Evolutionary conservation across 352 stramenopile genomes (phyloP), one percentile per base, ranked within the genome.

Genomic region (Phytophthora citrophthora): DNA sequence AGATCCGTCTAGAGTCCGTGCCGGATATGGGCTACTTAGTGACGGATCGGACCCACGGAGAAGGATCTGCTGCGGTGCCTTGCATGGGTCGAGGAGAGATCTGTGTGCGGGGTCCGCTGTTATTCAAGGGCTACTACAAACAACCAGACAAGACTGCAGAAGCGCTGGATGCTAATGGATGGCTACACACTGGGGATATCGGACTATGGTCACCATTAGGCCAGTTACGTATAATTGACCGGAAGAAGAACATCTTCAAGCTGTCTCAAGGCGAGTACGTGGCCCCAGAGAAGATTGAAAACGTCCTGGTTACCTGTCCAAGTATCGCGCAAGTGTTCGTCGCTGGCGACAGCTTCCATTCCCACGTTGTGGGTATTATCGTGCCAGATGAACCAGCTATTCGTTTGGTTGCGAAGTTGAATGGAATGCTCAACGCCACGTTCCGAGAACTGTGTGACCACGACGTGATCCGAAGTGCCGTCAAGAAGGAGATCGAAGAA

Each of bases 171-270:
- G 70, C 64, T 20, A 90, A 90, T 7, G 96, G 96, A 7, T 99
- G 93, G 90, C 97, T 99, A 54, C 95, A 99, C 74, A 99, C 97
- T 2, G 97, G 97, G 47, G 97, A 99, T 54, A 89, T 99, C 29
- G 97, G 94, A 10, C 73, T 90, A 23, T 98, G 98, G 77, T 98
- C 98, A 54, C 83, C 90, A 10, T 70, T 97, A 55, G 94, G 94
- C 15, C 91, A 90, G 53, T 72, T 98, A 36, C 86, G 84, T 58
- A 97, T 98, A 70, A 83, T 97, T 51, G 90, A 97, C 65, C 81
- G 90, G 40, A 96, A 95, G 80, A 97, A 97, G 71, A 97, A 98
- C 76, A 95, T 98, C 58, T 97, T 98, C 84, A 98, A 98, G 80
- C 76, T 98, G 13, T 86, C 89, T 1, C 89, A 98, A 64, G 97